Evolutionary conservation across 2,329 filamentous ascomycete genomes (phyloP), one percentile per base, ranked within the genome.

Genomic region (Fusarium redolens): DNA sequence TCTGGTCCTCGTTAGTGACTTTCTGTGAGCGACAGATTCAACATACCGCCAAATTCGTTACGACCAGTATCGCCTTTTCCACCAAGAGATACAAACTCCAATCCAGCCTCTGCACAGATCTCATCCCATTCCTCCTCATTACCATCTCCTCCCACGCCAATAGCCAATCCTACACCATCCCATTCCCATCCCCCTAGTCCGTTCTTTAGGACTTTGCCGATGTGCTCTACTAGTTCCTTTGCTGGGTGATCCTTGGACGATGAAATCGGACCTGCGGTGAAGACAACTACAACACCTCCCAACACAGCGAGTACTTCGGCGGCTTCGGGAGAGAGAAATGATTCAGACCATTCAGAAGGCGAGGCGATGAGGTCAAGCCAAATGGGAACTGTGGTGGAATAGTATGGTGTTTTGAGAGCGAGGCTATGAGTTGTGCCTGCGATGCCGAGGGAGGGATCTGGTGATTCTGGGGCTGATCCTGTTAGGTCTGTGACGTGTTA

Each of bases 351-450:
- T 40, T 88, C 86, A 5, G 77, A 61, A 0, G 87, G 84, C 8
- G 83, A 81, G 10, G 83, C 76, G 65, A 91, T 84, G 50, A 91
- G 84, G 76, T 93, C 91, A n/a, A 92, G 84, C 91, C 91, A 93
- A 72, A 92, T 84, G 47, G 91, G 90, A 7, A 92, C 83, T 0
- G 83, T 83, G 59, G 89, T 86, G 30, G 81, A 85, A 82, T 92
- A 92, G 83, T 92, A 92, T 18, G 83, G 75, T 25, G 90, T 92
- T 68, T 85, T 84, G 61, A 92, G 81, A 13, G 81, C 66, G 37
- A 91, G 85, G 47, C 81, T 79, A 75, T 92, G 90, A 20, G 90
- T 90, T 38, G 85, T 86, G 31, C 91, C 91, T 3, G 91, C 90
- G 37, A 91, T 82, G 5, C 84, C 82, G 5, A 82, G 77, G 12